Percentiles rank a stretch among this genome's conserved stretches.
Evolutionary conservation across 2,329 filamentous ascomycete species (phyloP).

Genomic region (Cladosporium sp.): DNA sequence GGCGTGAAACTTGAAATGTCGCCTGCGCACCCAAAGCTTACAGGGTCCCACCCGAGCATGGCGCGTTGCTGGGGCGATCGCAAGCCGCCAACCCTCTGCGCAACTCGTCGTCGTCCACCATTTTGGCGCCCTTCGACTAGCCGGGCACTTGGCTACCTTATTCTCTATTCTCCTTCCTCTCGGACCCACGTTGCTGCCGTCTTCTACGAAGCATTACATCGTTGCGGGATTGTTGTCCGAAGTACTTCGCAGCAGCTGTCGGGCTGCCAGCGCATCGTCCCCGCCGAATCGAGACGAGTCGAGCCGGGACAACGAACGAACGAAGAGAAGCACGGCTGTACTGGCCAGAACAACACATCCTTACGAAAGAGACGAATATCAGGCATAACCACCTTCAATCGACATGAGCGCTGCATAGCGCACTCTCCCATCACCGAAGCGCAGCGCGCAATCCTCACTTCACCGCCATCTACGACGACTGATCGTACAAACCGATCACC

Average conservation of each 20-base stretch:
- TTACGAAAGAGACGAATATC: neutral
- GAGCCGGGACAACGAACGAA: neutral
- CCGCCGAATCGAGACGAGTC: neutral
- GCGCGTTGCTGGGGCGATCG: neutral
- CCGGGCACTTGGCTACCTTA: neutral
- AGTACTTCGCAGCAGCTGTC: neutral
- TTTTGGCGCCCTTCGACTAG: neutral
- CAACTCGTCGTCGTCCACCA: no score
- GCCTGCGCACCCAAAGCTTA: neutral
- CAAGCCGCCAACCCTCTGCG: neutral
- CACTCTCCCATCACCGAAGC: constrained; percentile 1
- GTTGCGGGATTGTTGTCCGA: no score
- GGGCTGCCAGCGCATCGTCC: constrained; percentile 3
- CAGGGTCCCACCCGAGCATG: neutral
- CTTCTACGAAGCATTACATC: neutral
- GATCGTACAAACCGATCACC: neutral
- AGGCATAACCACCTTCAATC: neutral
- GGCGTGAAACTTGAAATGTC: neutral
- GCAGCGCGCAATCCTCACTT: constrained; percentile 6
- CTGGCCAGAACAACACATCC: neutral
- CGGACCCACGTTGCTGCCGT: constrained; percentile 2
- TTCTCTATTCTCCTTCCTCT: neutral
- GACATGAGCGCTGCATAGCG: constrained; percentile 12
- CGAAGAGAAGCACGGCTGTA: neutral
- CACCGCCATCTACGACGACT: neutral